These are phyloP conservation scores for Vitis amurensis DNA, from an alignment of 164 flowering plant species.

Conservation along the genomic window DNA sequence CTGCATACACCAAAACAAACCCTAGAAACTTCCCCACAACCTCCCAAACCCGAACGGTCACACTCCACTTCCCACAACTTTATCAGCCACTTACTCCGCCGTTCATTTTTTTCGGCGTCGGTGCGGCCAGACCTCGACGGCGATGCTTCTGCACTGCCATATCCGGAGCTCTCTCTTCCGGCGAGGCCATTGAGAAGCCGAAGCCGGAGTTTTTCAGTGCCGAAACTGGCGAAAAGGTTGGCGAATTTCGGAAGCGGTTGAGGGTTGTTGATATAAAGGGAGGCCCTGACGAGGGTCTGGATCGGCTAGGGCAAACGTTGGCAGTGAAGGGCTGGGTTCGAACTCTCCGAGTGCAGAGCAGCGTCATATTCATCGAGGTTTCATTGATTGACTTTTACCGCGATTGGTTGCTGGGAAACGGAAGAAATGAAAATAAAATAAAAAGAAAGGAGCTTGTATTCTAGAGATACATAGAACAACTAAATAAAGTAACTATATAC, in stretches of 20 bases:
- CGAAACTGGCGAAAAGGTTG: slow-evolving; percentile 38
- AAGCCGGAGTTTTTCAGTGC: slow-evolving; percentile 14
- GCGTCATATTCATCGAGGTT: slow-evolving; percentile 84
- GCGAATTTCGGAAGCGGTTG: slow-evolving; percentile 60
- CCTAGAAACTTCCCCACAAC: slow-evolving; percentile 1
- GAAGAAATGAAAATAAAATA: neutral
- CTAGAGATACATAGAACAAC: no score
- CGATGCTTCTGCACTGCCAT: slow-evolving; percentile 35
- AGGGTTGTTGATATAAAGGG: slow-evolving; percentile 74
- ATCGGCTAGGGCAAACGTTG: slow-evolving; percentile 58
- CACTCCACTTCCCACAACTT: slow-evolving; percentile 9
- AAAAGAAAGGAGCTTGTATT: no score
- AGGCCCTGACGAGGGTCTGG: slow-evolving; percentile 73
- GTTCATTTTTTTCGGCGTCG: slow-evolving; percentile 3
- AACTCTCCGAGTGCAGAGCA: slow-evolving; percentile 81
- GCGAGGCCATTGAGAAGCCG: slow-evolving; percentile 31
- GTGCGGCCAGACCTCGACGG: slow-evolving; percentile 8
- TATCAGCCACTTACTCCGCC: slow-evolving; percentile 15
- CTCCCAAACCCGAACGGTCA: slow-evolving; percentile 7
- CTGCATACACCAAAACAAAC: slow-evolving; percentile 23
- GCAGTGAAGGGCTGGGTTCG: slow-evolving; percentile 90
- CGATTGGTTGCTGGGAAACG: neutral
- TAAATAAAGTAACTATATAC: no score
- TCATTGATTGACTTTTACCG: neutral
- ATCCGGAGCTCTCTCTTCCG: slow-evolving; percentile 37